Percentiles rank a stretch among this genome's conserved stretches.
Evolutionary conservation across 345 rosid genomes (phyloP).

Genomic region (Nasturtium officinale): DNA sequence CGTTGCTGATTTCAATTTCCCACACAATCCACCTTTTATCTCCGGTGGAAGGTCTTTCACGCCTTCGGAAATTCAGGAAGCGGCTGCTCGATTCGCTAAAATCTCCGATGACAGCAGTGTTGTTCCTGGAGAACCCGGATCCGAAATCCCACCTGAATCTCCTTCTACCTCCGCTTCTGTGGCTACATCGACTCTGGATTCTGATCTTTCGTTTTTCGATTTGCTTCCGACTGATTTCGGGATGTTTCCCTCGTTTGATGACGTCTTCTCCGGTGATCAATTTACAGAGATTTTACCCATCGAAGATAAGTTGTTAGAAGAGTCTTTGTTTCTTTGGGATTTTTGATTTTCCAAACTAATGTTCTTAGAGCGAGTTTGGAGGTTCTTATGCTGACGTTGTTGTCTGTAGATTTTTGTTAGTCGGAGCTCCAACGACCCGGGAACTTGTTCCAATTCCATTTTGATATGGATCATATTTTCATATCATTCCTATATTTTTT

Average conservation of each 20-base stretch:
- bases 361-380: not conserved
- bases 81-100: slow-evolving; percentile 63
- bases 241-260: slow-evolving; percentile 57
- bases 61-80: slow-evolving; percentile 59
- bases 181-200: slow-evolving; percentile 45
- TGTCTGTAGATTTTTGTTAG: slow-evolving; percentile 9
- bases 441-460: not conserved
- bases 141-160: slow-evolving; percentile 50
- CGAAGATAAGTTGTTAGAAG: slow-evolving; percentile 46
- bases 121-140: too few species aligned
- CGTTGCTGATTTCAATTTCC: slow-evolving; percentile 67
- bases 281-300: slow-evolving; percentile 17
- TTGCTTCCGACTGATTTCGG: slow-evolving; percentile 51
- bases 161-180: slow-evolving; percentile 46
- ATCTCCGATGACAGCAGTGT: not conserved
- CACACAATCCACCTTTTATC: slow-evolving; percentile 65
- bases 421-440: slow-evolving; percentile 32
- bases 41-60: slow-evolving; percentile 54
- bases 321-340: slow-evolving; percentile 66
- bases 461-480: not conserved
- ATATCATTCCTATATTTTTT: not conserved
- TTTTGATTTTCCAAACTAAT: slow-evolving; percentile 33
- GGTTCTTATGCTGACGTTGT: slow-evolving; percentile 9
- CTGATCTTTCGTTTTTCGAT: slow-evolving; percentile 36
- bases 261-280: slow-evolving; percentile 36